Evolutionary conservation across 495 filamentous ascomycete species (phyloP).

Genomic region (Penicillium canescens): DNA sequence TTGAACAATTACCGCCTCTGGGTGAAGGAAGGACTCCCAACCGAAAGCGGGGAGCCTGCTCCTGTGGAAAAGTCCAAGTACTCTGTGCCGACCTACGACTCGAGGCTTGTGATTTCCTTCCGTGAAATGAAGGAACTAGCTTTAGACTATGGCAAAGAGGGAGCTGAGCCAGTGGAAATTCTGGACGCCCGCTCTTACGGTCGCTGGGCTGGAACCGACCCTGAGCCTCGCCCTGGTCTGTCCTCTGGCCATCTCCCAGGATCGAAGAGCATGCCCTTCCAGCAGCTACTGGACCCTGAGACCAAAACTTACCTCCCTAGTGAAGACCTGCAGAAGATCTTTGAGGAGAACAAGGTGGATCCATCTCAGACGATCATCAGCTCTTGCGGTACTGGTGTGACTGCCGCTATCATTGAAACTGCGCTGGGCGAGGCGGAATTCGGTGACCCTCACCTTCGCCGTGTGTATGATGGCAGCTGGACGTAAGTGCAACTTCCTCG

Average conservation of each 20-base stretch:
- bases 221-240: slow-evolving; percentile 85
- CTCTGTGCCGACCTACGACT: slow-evolving; percentile 52
- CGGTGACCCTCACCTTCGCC: slow-evolving; percentile 64
- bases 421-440: slow-evolving; percentile 78
- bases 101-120: slow-evolving; percentile 63
- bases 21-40: slow-evolving; percentile 78
- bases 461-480: slow-evolving; percentile 96
- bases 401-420: slow-evolving; percentile 88
- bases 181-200: slow-evolving; percentile 82
- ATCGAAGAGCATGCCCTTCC: slow-evolving; percentile 79
- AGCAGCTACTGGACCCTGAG: slow-evolving; percentile 74
- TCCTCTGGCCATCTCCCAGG: slow-evolving; percentile 90
- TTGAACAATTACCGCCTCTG: slow-evolving; percentile 93
- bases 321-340: slow-evolving; percentile 71
- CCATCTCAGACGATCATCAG: slow-evolving; percentile 82
- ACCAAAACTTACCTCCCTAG: slow-evolving; percentile 77
- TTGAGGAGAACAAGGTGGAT: slow-evolving; percentile 75
- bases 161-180: slow-evolving; percentile 78
- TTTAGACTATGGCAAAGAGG: slow-evolving; percentile 74
- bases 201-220: slow-evolving; percentile 78
- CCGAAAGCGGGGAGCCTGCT: slow-evolving; percentile 73
- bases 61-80: slow-evolving; percentile 57
- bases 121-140: slow-evolving; percentile 79
- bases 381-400: slow-evolving; percentile 92
- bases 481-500: slow-evolving; percentile 64